Percentiles rank a stretch among this genome's conserved stretches.
Evolutionary conservation across 768 basidiomycete genomes (phyloP).

Genomic region (Infundibulicybe gibba): DNA sequence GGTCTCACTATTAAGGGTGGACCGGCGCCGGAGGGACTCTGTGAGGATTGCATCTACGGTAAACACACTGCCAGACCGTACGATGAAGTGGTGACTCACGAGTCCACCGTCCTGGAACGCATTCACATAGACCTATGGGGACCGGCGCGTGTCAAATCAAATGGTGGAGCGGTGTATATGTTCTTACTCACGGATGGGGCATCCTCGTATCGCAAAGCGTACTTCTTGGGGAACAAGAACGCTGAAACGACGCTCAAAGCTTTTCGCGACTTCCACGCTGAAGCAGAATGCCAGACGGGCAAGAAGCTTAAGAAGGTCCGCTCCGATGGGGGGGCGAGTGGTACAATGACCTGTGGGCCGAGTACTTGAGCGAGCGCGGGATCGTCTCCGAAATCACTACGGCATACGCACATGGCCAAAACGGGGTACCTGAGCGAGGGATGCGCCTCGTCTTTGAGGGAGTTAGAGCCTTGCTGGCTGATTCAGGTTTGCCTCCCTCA

Average conservation of each 20-base stretch:
- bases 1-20: conserved; percentile 1
- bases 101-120: conserved; percentile 10
- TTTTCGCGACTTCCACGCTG: conserved; percentile 8
- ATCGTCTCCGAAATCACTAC: conserved; percentile 15
- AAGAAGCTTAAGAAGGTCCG: conserved; percentile 8
- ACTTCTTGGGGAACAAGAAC: conserved; percentile 19
- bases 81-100: conserved; percentile 11
- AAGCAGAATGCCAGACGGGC: conserved; percentile 12
- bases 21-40: conserved; percentile 6
- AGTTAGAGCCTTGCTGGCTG: conserved; percentile 13
- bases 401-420: conserved; percentile 20
- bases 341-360: conserved; percentile 13
- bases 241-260: conserved; percentile 7
- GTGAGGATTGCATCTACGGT: conserved; percentile 23
- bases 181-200: conserved; percentile 16
- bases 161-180: conserved; percentile 12
- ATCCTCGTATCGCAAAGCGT: conserved; percentile 6
- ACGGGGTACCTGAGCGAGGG: conserved; percentile 19
- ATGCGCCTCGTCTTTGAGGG: conserved; percentile 17
- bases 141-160: conserved; percentile 9
- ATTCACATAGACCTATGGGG: conserved; percentile 21
- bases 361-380: conserved; percentile 13
- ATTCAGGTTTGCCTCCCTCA: conserved; percentile 10
- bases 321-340: conserved; percentile 25
- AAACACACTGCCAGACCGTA: conserved; percentile 17